These are phyloP conservation scores for Aspergillus sp. DNA, from an alignment of 2,329 filamentous ascomycete species.

Conservation along the genomic window DNA sequence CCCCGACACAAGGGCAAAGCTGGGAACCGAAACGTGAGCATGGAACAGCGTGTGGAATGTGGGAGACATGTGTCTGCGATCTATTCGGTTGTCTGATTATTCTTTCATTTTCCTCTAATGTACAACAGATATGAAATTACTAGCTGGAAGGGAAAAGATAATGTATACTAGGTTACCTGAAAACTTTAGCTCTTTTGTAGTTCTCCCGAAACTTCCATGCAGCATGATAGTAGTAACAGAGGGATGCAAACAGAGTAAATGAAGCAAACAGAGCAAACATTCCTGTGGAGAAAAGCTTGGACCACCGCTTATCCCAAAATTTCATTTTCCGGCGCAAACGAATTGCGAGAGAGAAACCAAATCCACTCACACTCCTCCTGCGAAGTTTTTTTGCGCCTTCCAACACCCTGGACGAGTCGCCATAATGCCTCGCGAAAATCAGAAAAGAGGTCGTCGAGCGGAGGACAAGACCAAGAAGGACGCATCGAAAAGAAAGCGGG, in stretches of 20 bases:
- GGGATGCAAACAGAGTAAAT: neutral
- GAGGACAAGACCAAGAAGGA: constrained; percentile 37
- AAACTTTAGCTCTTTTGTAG: neutral
- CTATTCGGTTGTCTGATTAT: constrained; percentile 60
- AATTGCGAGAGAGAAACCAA: constrained; percentile 16
- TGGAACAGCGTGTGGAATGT: constrained; percentile 87
- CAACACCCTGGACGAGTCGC: constrained; percentile 4
- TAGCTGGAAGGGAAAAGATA: neutral
- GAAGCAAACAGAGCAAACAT: constrained; percentile 30
- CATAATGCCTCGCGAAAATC: constrained; percentile 43
- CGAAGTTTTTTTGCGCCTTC: constrained; percentile 1
- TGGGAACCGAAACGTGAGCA: constrained; percentile 63
- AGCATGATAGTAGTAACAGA: too few species aligned
- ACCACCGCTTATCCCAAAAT: constrained; percentile 32
- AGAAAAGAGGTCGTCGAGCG: constrained; percentile 43
- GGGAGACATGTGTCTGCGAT: constrained; percentile 77
- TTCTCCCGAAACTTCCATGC: too few species aligned
- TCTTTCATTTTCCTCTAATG: neutral
- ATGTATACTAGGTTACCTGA: constrained; percentile 8
- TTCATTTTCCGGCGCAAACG: constrained; percentile 2
- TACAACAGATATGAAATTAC: neutral
- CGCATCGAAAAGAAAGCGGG: constrained; percentile 31
- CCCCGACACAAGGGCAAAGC: constrained; percentile 67
- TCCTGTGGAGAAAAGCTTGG: constrained; percentile 24
- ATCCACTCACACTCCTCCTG: too few species aligned